Evolutionary conservation across 2,329 filamentous ascomycete species (phyloP).

Genomic region (Penicillium sp.): DNA sequence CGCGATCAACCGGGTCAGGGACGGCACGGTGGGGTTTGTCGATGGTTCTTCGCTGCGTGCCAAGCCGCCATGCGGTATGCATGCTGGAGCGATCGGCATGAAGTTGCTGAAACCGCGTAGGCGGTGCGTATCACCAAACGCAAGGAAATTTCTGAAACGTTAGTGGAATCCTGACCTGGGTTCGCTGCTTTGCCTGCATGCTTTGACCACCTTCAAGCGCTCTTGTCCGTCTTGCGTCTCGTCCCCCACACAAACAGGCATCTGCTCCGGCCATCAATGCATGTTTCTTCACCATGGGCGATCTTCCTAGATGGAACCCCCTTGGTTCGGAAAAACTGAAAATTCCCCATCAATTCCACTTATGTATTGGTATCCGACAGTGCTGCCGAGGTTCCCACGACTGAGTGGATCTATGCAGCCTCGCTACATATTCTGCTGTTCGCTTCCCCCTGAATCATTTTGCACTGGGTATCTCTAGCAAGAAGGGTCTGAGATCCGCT

Average conservation of each 20-base stretch:
- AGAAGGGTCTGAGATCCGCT: not conserved
- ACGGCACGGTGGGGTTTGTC: constrained; percentile 11
- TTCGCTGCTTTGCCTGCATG: not conserved
- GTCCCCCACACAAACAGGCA: constrained; percentile 7
- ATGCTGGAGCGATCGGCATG: constrained; percentile 23
- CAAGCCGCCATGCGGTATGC: constrained; percentile 22
- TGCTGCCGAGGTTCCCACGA: not conserved
- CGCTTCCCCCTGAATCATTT: too few species aligned
- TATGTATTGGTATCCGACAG: too few species aligned
- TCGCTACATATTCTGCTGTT: not conserved
- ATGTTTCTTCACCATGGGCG: not conserved
- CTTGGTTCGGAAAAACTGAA: not conserved
- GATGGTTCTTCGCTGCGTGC: constrained; percentile 17
- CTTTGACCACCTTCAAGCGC: not conserved
- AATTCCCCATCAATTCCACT: not conserved
- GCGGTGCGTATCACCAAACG: constrained; percentile 12
- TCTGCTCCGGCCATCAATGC: not conserved
- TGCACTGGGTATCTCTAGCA: not conserved
- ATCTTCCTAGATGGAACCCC: not conserved
- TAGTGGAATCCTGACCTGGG: constrained; percentile 21
- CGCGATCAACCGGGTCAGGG: constrained; percentile 4
- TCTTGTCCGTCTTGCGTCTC: not conserved
- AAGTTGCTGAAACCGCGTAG: constrained; percentile 22
- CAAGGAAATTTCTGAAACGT: constrained; percentile 28
- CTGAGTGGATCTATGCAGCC: not conserved